Evolutionary conservation across 2,329 filamentous ascomycete species (phyloP), one percentile per base, ranked within the genome.

Genomic region (Claviceps digitariae): DNA sequence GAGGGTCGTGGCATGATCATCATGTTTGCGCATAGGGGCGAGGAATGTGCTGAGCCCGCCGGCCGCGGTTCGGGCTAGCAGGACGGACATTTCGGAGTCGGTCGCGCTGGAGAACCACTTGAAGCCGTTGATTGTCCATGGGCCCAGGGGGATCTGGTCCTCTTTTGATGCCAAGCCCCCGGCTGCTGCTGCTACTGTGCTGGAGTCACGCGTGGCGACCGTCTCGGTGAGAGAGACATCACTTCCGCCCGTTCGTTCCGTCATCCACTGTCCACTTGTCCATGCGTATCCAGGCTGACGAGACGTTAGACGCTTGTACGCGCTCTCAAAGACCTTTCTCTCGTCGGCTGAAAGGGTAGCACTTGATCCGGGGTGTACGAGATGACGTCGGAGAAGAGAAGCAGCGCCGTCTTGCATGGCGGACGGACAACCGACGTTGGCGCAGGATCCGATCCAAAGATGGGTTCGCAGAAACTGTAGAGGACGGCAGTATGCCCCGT

Each of bases 261-360:
- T 88, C 84, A 88, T 87, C 84, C 85, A 88, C 63, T 88, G 84
- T 0, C 84, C 84, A 43, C 78, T 84, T 0, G 83, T 88, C 84
- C 84, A 88, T 0, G 79, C 77, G 20, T 66, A 58, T 4, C 31
- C 45, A 0, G 67, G 61, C 25, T 83, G 72, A 4, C 76, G 70
- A 4, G 75, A 78, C 1, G 70, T 78, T 3, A 86, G 67, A 13
- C 75, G 74, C 6, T 67, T 61, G 57, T 74, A 80, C 3, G 77
- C 77, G 43, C 77, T 72, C 40, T 74, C 68, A 48, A 82, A 73
- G 0, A 81, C 74, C 20, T 59, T 58, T 8, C 67, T 66, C 56
- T 71, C 63, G 2, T 62, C 56, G 4, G 57, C 48, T 1, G 61
- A 61, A 25, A 68, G 59, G 20, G 56, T 59, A 0, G 59, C 53